Base-by-base conservation (phyloP, 805 yeast genomes). In the Saccharomycopsis schoenii region DNA sequence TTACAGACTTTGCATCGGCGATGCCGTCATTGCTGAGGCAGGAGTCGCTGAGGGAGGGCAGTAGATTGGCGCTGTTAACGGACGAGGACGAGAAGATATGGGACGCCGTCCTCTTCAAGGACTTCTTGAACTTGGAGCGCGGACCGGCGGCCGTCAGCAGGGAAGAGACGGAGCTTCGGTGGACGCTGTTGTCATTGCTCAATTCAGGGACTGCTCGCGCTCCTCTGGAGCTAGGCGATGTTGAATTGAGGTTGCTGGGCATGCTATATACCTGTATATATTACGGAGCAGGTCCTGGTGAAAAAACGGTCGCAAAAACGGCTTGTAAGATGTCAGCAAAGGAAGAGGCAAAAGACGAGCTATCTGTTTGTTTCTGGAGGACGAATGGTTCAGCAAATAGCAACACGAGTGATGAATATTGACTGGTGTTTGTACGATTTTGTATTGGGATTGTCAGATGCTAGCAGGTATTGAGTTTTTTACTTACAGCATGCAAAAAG, bases 51-150 rank as follows among this genome's bases (percentile, higher is more conserved):
- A 29, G 34, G 34, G 34, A 29, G 6, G 34, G 34, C 34, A 29
- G 15, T 24, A 15, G 39, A 15, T 4, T 39, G 24, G 5, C 24
- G 37, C 39, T 52, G 24, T n/a, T 37, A 4, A 34, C 24, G 56
- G 39, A 12, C 14, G 55, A 24, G 12, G 60, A 39, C n/a, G 61
- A 34, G 39, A 63, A 61, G 25, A 63, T 43, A 50, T 59, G 63
- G 12, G 64, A 61, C 1, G 65, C 65, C 15, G 64, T 63, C 24
- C 59, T 61, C 56, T 55, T 61, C 19, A 63, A 11, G 2, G 64
- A 60, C 14, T 42, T 41, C 42, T 60, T 58, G 15, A 56, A 25
- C 21, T 47, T 47, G 21, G 52, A 24, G 21, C 52, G 52, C n/a
- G 52, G 25, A 14, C 52, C 52, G 5, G 52, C 24, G 17, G 52